A percentile compares a stretch with the other conserved stretches of the same genome.
phyloP scores from a whole-genome alignment of 345 rosid species.

The Eucalyptus pumila region DNA sequence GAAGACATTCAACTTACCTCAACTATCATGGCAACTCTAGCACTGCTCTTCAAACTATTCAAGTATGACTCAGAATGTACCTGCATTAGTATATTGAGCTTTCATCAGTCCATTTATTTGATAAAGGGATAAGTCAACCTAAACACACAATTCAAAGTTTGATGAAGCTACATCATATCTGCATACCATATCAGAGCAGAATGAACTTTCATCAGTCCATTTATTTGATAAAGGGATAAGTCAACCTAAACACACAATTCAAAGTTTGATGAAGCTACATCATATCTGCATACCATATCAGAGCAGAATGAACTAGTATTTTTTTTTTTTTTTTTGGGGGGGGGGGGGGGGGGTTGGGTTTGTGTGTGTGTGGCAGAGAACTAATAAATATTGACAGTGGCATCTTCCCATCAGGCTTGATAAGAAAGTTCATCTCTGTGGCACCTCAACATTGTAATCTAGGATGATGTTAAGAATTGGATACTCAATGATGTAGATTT shows the following conservation, averaged over 20 bases:
- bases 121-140: neutral
- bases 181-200: neutral
- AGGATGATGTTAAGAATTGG: neutral
- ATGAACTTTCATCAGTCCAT: neutral
- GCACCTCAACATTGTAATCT: neutral
- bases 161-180: neutral
- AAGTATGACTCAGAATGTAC: slow-evolving; percentile 76
- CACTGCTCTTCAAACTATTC: slow-evolving; percentile 65
- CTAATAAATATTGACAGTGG: neutral
- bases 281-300: neutral
- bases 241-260: neutral
- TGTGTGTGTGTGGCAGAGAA: no score
- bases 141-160: neutral
- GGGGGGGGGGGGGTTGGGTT: no score
- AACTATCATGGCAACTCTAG: slow-evolving; percentile 58
- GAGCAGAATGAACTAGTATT: neutral
- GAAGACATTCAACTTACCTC: slow-evolving; percentile 39
- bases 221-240: neutral
- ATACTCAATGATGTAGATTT: neutral
- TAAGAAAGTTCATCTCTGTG: neutral
- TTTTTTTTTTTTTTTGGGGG: no score
- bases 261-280: neutral
- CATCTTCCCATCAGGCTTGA: neutral
- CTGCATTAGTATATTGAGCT: slow-evolving; percentile 8
- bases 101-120: neutral